phyloP scores from a whole-genome alignment of 192 early-diverging fungal species.

The Dissophora ornata region DNA sequence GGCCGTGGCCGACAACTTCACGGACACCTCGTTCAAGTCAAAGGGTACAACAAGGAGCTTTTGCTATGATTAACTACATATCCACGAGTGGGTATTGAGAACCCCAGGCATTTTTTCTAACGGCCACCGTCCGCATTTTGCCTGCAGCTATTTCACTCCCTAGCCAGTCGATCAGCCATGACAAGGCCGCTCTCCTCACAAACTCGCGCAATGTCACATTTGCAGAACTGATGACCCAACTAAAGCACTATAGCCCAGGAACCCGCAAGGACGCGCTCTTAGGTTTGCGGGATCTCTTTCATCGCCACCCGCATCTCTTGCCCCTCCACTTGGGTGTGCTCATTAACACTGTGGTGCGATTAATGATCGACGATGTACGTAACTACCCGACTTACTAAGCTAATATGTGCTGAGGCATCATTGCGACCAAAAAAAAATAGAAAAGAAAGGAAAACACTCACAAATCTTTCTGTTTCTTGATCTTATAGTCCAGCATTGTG shows the following conservation, averaged over 20 bases:
- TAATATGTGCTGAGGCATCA: too few species aligned
- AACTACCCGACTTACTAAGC: too few species aligned
- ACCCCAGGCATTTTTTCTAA: too few species aligned
- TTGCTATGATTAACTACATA: too few species aligned
- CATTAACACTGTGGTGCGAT: constrained; percentile 59
- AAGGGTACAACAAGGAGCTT: constrained; percentile 58
- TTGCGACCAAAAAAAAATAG: too few species aligned
- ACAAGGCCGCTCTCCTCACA: constrained; percentile 78
- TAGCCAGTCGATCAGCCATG: constrained; percentile 79
- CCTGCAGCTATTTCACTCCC: constrained; percentile 76
- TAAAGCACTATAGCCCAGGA: constrained; percentile 81
- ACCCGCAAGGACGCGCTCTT: constrained; percentile 65
- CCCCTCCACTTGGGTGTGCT: constrained; percentile 56
- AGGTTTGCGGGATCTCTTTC: constrained; percentile 61
- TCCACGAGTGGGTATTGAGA: too few species aligned
- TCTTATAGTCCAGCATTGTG: constrained; percentile 47
- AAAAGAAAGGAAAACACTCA: too few species aligned
- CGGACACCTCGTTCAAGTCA: constrained; percentile 86
- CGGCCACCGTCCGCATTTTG: too few species aligned
- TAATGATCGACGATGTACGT: constrained; percentile 67
- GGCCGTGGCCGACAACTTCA: constrained; percentile 76
- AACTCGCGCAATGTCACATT: constrained; percentile 83
- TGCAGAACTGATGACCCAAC: constrained; percentile 76
- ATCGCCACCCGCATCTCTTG: constrained; percentile 56
- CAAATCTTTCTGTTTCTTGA: background rate